phyloP scores from a whole-genome alignment of 1,284 basidiomycete species.

The Anthracocystis walkeri region DNA sequence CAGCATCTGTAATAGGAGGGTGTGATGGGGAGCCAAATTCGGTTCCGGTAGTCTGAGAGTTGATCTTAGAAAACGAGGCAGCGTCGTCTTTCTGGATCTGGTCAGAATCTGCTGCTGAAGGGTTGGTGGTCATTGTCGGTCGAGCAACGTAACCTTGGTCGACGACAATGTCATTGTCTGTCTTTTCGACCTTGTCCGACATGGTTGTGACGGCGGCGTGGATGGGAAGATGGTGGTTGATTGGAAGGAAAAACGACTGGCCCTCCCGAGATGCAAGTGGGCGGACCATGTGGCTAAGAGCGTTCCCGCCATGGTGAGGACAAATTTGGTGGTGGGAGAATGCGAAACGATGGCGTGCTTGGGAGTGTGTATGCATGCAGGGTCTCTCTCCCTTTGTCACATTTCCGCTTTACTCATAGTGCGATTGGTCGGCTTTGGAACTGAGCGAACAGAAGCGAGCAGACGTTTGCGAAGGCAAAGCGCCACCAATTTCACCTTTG shows the following conservation, averaged over 20 bases:
- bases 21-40: constrained; percentile 8
- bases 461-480: not conserved
- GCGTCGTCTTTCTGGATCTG: constrained; percentile 4
- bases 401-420: not conserved
- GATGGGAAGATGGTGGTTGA: not conserved
- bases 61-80: constrained; percentile 17
- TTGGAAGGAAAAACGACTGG: not conserved
- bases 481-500: not conserved
- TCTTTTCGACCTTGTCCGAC: constrained; percentile 14
- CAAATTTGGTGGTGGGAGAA: not conserved
- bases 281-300: not conserved
- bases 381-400: not conserved
- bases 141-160: constrained; percentile 20
- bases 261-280: not conserved
- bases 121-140: constrained; percentile 10
- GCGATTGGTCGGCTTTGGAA: not conserved
- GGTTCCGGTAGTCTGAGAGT: constrained; percentile 17
- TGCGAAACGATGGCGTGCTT: constrained; percentile 4
- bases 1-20: constrained; percentile 23
- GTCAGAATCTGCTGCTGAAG: constrained; percentile 1
- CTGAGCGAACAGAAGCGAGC: not conserved
- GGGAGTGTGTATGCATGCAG: not conserved
- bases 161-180: constrained; percentile 22
- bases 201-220: constrained; percentile 1
- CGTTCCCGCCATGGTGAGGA: not conserved